Evolutionary conservation across 371 early-diverging fungal genomes (phyloP).

Genomic region (Lichtheimia ramosa): DNA sequence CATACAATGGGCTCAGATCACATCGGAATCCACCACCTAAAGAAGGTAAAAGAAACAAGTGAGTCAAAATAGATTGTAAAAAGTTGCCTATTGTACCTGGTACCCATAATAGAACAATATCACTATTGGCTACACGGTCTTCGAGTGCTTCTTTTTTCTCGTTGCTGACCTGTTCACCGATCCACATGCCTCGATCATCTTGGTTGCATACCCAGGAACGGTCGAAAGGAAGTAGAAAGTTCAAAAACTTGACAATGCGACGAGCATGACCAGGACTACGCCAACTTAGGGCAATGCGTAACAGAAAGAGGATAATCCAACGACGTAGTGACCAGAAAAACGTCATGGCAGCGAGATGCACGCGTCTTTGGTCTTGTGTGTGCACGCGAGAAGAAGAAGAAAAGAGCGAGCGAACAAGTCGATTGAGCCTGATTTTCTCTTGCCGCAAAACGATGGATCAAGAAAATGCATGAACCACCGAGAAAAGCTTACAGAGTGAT

Average conservation of each 20-base stretch:
- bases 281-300: conserved; percentile 15
- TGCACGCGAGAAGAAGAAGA: too few relatives aligned
- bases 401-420: too few relatives aligned
- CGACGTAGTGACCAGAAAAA: conserved; percentile 18
- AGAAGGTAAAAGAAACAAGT: background rate
- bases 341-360: background rate
- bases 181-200: conserved; percentile 24
- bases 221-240: conserved; percentile 10
- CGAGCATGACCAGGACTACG: conserved; percentile 4
- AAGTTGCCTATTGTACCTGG: conserved; percentile 32
- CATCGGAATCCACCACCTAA: conserved; percentile 47
- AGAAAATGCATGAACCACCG: too few relatives aligned
- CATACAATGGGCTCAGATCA: conserved; percentile 30
- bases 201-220: conserved; percentile 8
- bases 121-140: conserved; percentile 30
- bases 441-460: too few relatives aligned
- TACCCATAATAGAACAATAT: conserved; percentile 42
- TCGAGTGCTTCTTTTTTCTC: conserved; percentile 35
- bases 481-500: too few relatives aligned
- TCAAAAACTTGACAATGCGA: conserved; percentile 7
- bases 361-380: too few relatives aligned
- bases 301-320: conserved; percentile 15
- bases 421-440: too few relatives aligned
- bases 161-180: conserved; percentile 30
- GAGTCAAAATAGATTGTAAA: background rate